A percentile compares a stretch with the other conserved stretches of the same genome.
phyloP scores from a whole-genome alignment of 148 eudicot species.

The Dysphania ambrosioides region DNA sequence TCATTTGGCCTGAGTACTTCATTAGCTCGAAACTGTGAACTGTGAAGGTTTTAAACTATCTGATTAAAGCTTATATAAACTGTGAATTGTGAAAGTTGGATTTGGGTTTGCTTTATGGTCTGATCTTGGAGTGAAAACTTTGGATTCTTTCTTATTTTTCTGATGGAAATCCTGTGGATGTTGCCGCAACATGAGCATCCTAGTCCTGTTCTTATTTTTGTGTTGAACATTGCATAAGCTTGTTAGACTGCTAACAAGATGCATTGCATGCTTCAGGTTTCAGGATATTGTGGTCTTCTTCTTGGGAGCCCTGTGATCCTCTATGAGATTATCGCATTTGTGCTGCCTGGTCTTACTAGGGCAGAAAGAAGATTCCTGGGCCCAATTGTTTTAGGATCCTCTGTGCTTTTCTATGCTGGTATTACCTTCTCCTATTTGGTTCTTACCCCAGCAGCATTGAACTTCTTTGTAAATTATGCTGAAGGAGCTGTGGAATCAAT shows the following conservation, averaged over 20 bases:
- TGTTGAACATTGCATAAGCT: background rate
- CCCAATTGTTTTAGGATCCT: constrained; percentile 90
- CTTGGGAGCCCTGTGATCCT: constrained; percentile 88
- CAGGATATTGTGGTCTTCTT: constrained; percentile 96
- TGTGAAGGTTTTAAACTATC: background rate
- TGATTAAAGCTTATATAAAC: background rate
- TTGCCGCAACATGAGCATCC: background rate
- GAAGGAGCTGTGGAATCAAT: constrained; percentile 96
- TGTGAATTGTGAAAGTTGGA: too few relatives aligned
- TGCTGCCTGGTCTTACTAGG: constrained; percentile 86
- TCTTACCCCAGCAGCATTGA: constrained; percentile 99
- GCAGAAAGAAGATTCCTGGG: constrained; percentile 84
- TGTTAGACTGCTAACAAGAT: constrained; percentile 2
- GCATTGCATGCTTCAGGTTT: constrained; percentile 56
- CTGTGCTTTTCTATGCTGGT: constrained; percentile 86
- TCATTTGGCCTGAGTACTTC: background rate
- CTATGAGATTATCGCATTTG: constrained; percentile 91
- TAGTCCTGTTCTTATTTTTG: background rate
- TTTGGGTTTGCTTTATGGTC: background rate
- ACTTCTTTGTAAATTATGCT: constrained; percentile 82
- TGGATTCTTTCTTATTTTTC: background rate
- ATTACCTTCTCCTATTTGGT: constrained; percentile 77
- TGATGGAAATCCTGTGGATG: background rate
- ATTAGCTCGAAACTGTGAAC: background rate
- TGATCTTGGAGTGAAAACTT: background rate